phyloP scores from a whole-genome alignment of 2,329 filamentous ascomycete genomes.

The Trichothecium roseum region DNA sequence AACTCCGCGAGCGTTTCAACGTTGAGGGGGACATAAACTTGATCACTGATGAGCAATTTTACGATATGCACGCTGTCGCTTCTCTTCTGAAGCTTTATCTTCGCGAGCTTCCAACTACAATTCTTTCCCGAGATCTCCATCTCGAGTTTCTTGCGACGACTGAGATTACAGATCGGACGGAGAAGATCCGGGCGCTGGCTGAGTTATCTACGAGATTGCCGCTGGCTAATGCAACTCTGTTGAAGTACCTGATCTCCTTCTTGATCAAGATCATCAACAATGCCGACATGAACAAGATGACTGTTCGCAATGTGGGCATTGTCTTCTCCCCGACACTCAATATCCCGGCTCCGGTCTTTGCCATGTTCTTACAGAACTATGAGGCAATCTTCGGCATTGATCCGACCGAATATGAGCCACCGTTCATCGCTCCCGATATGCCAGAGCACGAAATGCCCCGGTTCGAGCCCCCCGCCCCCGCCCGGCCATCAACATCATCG shows the following conservation, averaged over 20 bases:
- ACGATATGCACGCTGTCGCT: slow-evolving; percentile 93
- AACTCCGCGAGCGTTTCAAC: slow-evolving; percentile 87
- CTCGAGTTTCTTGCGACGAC: slow-evolving; percentile 78
- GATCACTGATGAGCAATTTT: slow-evolving; percentile 70
- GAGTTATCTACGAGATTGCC: slow-evolving; percentile 74
- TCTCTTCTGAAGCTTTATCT: slow-evolving; percentile 91
- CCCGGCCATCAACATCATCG: slow-evolving; percentile 38
- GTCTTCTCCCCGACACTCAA: slow-evolving; percentile 97
- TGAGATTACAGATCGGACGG: slow-evolving; percentile 62
- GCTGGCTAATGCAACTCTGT: slow-evolving; percentile 65
- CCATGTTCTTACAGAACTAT: slow-evolving; percentile 86
- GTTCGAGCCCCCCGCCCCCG: slow-evolving; percentile 24
- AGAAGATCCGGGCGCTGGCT: slow-evolving; percentile 69
- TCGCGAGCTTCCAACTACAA: slow-evolving; percentile 81
- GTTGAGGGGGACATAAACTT: slow-evolving; percentile 85
- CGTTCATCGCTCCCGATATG: slow-evolving; percentile 29
- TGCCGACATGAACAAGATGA: slow-evolving; percentile 92
- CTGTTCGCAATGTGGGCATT: slow-evolving; percentile 90
- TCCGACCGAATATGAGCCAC: slow-evolving; percentile 52
- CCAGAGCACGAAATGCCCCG: slow-evolving; percentile 18
- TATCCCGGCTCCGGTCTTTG: slow-evolving; percentile 89
- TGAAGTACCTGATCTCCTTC: slow-evolving; percentile 80
- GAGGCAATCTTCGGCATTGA: slow-evolving; percentile 70
- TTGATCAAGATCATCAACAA: slow-evolving; percentile 89
- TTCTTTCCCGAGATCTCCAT: slow-evolving; percentile 84